Evolutionary conservation across 331 rosid species (phyloP).

Genomic region (Quercus tomentella): DNA sequence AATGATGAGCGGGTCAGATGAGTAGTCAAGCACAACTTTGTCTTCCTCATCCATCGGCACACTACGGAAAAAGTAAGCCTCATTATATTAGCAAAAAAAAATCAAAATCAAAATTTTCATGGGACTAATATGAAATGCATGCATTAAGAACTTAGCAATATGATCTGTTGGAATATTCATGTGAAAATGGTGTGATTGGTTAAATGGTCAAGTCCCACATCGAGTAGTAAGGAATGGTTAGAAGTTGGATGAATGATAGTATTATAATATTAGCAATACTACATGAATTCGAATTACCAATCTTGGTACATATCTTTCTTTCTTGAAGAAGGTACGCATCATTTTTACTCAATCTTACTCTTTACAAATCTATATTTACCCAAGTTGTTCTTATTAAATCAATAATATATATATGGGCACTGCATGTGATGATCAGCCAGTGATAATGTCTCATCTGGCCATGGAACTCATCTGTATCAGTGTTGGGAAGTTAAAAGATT

Average conservation of each 20-base stretch:
- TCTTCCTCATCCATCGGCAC: conserved; percentile 96
- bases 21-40: conserved; percentile 76
- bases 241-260: not conserved
- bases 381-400: not conserved
- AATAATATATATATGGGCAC: not conserved
- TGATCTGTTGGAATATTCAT: not conserved
- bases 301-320: not conserved
- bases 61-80: conserved; percentile 25
- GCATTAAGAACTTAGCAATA: not conserved
- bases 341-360: not conserved
- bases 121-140: not conserved
- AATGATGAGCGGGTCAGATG: conserved; percentile 59
- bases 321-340: not conserved
- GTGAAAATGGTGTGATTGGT: no score
- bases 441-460: not conserved
- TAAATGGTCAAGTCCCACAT: no score
- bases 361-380: not conserved
- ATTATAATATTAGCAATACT: not conserved
- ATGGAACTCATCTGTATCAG: not conserved
- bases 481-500: conserved; percentile 5
- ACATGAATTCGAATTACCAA: not conserved
- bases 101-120: not conserved
- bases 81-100: not conserved
- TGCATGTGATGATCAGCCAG: not conserved
- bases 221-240: not conserved